Evolutionary conservation across 1,284 basidiomycete genomes (phyloP), one percentile per base, ranked within the genome.

Genomic region (Microbotryomycetes sp.): DNA sequence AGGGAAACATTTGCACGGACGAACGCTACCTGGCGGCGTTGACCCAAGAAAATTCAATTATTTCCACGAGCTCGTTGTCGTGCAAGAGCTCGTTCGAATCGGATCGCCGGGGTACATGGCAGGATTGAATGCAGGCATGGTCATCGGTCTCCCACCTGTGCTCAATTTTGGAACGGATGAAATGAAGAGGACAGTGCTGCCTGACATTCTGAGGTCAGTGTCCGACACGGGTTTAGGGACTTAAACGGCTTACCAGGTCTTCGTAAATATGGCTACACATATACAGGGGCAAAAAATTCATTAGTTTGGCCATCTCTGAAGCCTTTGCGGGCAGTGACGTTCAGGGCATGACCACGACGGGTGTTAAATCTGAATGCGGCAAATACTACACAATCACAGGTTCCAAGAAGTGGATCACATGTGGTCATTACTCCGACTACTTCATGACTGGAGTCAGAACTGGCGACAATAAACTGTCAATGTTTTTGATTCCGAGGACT

Each of bases 341-440:
- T 19, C 47, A 49, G 16, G 53, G 66, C 36, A 66, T 73, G 53
- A 67, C 66, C 49, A 76, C 72, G 56, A 75, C 68, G 48, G 75
- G 74, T 46, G 70, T 64, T 29, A 71, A 74, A 60, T 69, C 68
- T 31, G 71, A 75, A 42, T 75, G 74, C 56, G 75, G 73, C 56
- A 60, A 68, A 53, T 70, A 75, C 48, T 62, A 58, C 29, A 56
- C 60, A 26, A 56, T 59, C 30, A 64, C 62, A 26, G 68, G 70
- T 30, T 66, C 62, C 47, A 72, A 73, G 62, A 72, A 70, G 72
- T 77, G 76, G 76, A 76, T 77, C 70, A 77, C 76, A 58, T 76
- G 75, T 66, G 75, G 74, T 23, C 68, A 60, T 9, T 54, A 32
- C 30, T 57, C 57, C 23, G 32, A 52, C 32, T 58, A 31, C 5